Evolutionary conservation across 2,329 filamentous ascomycete species (phyloP).

Genomic region (Sarocladiaceae sp.): DNA sequence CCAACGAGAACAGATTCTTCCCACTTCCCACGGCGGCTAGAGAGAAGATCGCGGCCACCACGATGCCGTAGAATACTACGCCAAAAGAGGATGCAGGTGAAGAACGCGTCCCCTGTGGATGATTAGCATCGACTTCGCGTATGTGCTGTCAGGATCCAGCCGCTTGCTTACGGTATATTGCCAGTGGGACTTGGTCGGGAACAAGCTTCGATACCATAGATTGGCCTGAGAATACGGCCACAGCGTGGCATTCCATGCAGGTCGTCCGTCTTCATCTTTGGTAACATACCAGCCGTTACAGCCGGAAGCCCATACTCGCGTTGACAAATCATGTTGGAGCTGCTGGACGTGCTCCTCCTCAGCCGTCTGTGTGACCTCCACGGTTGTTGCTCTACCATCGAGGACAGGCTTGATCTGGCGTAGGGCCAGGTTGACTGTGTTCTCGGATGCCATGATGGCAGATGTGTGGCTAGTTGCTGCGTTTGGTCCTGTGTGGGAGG

Average conservation of each 20-base stretch:
- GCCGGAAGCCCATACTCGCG: constrained; percentile 29
- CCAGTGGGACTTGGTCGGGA: constrained; percentile 29
- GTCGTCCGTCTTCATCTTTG: constrained; percentile 17
- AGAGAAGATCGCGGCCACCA: too few relatives aligned
- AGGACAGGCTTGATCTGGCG: constrained; percentile 50
- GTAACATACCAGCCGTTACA: constrained; percentile 34
- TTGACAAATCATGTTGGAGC: constrained; percentile 26
- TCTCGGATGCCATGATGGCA: constrained; percentile 57
- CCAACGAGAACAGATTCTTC: too few relatives aligned
- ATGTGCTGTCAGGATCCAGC: too few relatives aligned
- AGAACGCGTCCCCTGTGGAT: not conserved
- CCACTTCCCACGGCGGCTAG: too few relatives aligned
- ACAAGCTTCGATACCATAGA: constrained; percentile 32
- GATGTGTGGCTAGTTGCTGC: constrained; percentile 58
- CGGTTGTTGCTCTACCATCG: constrained; percentile 23
- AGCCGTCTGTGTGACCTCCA: constrained; percentile 28
- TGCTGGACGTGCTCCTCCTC: constrained; percentile 27
- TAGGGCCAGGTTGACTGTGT: constrained; percentile 55
- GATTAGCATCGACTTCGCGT: too few relatives aligned
- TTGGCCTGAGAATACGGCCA: constrained; percentile 31
- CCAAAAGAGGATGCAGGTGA: too few relatives aligned
- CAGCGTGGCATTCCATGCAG: constrained; percentile 27
- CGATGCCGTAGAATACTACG: too few relatives aligned
- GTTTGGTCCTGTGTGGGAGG: constrained; percentile 53
- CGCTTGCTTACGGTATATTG: constrained; percentile 28